Percentiles rank a stretch among this genome's conserved stretches.
These are phyloP conservation scores for Ormosia emarginata DNA, from an alignment of 306 rosid genomes.

Conservation along the genomic window DNA sequence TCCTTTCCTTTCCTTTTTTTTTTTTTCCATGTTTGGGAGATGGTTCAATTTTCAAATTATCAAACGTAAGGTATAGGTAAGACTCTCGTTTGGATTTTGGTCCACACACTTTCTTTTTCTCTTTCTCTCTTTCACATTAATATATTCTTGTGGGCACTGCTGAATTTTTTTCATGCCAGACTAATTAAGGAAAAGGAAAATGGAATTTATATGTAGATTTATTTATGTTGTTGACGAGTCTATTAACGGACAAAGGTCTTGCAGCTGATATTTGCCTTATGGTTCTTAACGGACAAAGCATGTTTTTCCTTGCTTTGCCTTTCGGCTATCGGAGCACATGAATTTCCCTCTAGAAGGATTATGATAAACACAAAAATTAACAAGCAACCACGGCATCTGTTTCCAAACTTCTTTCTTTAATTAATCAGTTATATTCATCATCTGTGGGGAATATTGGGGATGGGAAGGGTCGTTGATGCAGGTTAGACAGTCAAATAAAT, in stretches of 20 bases:
- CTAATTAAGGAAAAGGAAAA: conserved; percentile 23
- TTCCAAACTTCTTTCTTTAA: background rate
- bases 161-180: background rate
- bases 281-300: background rate
- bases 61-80: conserved; percentile 39
- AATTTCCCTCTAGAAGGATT: background rate
- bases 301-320: background rate
- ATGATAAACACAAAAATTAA: conserved; percentile 13
- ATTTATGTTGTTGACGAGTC: background rate
- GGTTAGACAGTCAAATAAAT: background rate
- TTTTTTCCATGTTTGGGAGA: background rate
- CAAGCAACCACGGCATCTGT: background rate
- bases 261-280: background rate
- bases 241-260: background rate
- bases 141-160: background rate
- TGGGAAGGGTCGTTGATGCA: background rate
- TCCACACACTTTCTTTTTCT: conserved; percentile 11
- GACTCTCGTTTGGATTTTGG: conserved; percentile 31
- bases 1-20: background rate
- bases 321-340: background rate
- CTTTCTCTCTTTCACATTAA: conserved; percentile 21
- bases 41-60: conserved; percentile 26
- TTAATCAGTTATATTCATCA: background rate
- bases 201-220: background rate
- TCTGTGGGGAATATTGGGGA: background rate